Conservation (phyloP, 805 yeast genomes). For the Kregervanrija fluxuum region DNA sequence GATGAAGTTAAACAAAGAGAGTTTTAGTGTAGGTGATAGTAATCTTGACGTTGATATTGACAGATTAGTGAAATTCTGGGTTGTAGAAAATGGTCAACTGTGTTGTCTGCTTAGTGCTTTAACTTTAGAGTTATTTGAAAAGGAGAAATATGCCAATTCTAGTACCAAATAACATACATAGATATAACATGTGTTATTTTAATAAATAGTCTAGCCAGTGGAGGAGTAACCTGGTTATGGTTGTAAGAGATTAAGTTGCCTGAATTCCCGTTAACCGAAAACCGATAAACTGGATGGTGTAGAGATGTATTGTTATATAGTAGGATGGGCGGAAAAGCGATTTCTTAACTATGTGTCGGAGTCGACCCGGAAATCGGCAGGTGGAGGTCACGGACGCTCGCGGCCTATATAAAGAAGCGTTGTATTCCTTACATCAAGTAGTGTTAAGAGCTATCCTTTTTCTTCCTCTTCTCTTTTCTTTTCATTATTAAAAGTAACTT, state of each 20-base stretch:
- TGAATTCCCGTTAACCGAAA: too few relatives aligned
- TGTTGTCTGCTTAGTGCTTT: constrained; percentile 76
- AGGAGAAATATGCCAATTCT: neutral
- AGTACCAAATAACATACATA: too few relatives aligned
- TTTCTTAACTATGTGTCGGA: constrained; percentile 1
- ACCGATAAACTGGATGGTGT: too few relatives aligned
- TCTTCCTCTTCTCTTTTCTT: neutral
- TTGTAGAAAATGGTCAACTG: constrained; percentile 57
- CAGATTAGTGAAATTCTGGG: constrained; percentile 58
- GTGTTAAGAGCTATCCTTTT: neutral
- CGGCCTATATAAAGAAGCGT: too few relatives aligned
- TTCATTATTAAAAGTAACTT: neutral
- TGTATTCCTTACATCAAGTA: too few relatives aligned
- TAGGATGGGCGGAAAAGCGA: neutral
- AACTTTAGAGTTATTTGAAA: constrained; percentile 57
- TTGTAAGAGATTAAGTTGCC: too few relatives aligned
- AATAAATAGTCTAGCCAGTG: too few relatives aligned
- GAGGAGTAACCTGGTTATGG: too few relatives aligned
- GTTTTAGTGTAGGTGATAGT: constrained; percentile 44
- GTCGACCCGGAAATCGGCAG: neutral
- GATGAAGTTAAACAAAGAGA: constrained; percentile 42
- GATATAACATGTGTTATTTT: too few relatives aligned
- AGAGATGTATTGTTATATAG: neutral
- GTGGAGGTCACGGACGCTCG: too few relatives aligned
- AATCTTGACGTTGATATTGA: constrained; percentile 25